Percentiles rank a stretch among this genome's conserved stretches.
phyloP scores from a whole-genome alignment of 2,329 filamentous ascomycete species.

The Xylaria sp. region DNA sequence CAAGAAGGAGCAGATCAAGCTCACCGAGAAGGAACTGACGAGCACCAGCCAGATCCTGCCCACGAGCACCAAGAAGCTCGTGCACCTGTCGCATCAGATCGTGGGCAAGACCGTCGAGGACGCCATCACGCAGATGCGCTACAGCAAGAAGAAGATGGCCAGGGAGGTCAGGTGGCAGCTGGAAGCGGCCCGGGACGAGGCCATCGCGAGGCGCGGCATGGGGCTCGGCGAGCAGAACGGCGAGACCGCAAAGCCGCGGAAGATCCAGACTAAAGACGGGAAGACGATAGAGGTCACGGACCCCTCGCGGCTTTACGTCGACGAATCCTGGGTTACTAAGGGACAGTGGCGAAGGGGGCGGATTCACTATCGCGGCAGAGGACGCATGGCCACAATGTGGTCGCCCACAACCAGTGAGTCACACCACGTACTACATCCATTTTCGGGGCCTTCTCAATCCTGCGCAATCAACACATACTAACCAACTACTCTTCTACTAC shows the following conservation, averaged over 20 bases:
- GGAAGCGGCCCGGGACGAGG: slow-evolving; percentile 82
- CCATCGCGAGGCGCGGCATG: slow-evolving; percentile 86
- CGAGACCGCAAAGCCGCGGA: slow-evolving; percentile 56
- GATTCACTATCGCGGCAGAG: slow-evolving; percentile 80
- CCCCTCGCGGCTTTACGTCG: slow-evolving; percentile 86
- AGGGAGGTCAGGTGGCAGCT: slow-evolving; percentile 82
- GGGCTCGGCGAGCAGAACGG: slow-evolving; percentile 68
- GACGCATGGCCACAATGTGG: slow-evolving; percentile 73
- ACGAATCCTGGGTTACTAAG: slow-evolving; percentile 91
- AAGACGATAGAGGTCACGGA: slow-evolving; percentile 77
- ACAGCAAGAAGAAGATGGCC: slow-evolving; percentile 92
- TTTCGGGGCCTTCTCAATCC: slow-evolving; percentile 14
- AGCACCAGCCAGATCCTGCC: slow-evolving; percentile 78
- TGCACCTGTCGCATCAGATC: slow-evolving; percentile 87
- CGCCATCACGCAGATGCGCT: slow-evolving; percentile 93
- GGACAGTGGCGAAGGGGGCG: slow-evolving; percentile 69
- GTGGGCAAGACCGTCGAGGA: slow-evolving; percentile 93
- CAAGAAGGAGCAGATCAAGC: slow-evolving; percentile 73
- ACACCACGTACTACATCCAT: background rate
- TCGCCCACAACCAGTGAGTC: slow-evolving; percentile 80
- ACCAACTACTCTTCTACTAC: slow-evolving; percentile 26
- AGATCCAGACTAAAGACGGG: slow-evolving; percentile 80
- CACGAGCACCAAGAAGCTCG: slow-evolving; percentile 92
- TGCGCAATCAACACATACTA: slow-evolving; percentile 29
- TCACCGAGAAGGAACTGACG: slow-evolving; percentile 65